A percentile compares a stretch with the other conserved stretches of the same genome.
phyloP scores from a whole-genome alignment of 2,329 filamentous ascomycete genomes.

The Ophiostoma novo-ulmi region DNA sequence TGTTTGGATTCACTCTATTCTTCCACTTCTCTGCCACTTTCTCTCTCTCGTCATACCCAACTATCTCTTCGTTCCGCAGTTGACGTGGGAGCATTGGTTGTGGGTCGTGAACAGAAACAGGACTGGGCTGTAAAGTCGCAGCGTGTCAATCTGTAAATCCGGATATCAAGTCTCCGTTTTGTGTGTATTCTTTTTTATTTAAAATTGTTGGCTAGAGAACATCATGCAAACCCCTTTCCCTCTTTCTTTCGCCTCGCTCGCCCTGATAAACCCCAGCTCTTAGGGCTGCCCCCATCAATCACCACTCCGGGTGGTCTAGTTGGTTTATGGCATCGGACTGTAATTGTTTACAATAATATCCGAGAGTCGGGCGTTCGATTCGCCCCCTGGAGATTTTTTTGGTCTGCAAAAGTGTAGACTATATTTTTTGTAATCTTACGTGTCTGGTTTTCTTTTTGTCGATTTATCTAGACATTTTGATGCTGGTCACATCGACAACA shows the following conservation, averaged over 20 bases:
- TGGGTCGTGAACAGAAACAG: neutral
- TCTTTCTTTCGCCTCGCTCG: neutral
- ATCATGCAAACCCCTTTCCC: neutral
- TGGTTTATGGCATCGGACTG: constrained; percentile 27
- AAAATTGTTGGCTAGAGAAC: neutral
- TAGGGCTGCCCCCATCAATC: constrained; percentile 4
- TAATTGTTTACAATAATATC: constrained; percentile 24
- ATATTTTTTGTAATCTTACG: neutral
- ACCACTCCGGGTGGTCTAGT: constrained; percentile 26
- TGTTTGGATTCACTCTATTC: neutral
- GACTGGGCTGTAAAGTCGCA: neutral
- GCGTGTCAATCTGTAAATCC: neutral
- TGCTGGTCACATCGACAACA: no score
- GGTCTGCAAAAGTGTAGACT: neutral
- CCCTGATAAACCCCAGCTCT: constrained; percentile 1
- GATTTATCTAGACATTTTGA: neutral
- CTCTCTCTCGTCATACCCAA: neutral
- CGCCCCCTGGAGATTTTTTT: constrained; percentile 25
- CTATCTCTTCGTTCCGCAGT: neutral
- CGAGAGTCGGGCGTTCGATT: constrained; percentile 27
- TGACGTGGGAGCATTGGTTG: constrained; percentile 1
- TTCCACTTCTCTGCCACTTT: constrained; percentile 3
- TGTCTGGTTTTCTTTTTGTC: neutral
- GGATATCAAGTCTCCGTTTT: neutral
- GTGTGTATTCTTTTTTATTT: neutral